A percentile compares a stretch with the other conserved stretches of the same genome.
Evolutionary conservation across 2,329 filamentous ascomycete genomes (phyloP).

Genomic region (Polytolypa hystricis): DNA sequence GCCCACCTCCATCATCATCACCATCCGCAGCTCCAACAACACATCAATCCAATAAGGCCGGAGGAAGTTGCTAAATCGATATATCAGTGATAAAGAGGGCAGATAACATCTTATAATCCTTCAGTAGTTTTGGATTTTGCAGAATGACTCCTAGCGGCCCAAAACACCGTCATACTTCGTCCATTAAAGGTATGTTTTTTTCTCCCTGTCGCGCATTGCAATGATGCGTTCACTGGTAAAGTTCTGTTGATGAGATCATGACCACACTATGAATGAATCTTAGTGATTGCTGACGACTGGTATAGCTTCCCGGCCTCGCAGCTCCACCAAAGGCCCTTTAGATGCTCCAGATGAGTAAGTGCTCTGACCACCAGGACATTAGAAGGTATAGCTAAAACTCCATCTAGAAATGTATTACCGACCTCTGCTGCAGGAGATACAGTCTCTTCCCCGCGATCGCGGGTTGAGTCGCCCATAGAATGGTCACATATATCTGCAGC

Average conservation of each 20-base stretch:
- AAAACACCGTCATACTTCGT: constrained; percentile 26
- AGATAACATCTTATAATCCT: too few species aligned
- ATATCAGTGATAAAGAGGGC: too few species aligned
- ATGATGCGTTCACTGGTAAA: too few species aligned
- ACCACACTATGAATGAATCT: constrained; percentile 3
- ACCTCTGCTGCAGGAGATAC: neutral
- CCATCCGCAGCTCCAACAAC: neutral
- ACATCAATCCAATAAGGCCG: too few species aligned
- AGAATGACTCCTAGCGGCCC: constrained; percentile 16
- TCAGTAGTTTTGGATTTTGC: too few species aligned
- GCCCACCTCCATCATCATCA: neutral
- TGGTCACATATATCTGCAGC: neutral
- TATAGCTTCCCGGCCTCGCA: constrained; percentile 31
- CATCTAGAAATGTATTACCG: neutral
- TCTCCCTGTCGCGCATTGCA: neutral
- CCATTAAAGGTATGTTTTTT: constrained; percentile 21
- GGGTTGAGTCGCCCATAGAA: neutral
- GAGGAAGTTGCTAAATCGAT: too few species aligned
- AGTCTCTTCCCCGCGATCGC: neutral
- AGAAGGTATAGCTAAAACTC: neutral
- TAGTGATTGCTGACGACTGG: constrained; percentile 6
- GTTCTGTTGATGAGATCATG: too few species aligned
- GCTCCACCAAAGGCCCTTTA: constrained; percentile 63
- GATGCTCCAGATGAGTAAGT: constrained; percentile 58
- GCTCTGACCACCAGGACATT: constrained; percentile 2